Evolutionary conservation across 2,329 filamentous ascomycete genomes (phyloP).

Genomic region (Metarhizium rileyi): DNA sequence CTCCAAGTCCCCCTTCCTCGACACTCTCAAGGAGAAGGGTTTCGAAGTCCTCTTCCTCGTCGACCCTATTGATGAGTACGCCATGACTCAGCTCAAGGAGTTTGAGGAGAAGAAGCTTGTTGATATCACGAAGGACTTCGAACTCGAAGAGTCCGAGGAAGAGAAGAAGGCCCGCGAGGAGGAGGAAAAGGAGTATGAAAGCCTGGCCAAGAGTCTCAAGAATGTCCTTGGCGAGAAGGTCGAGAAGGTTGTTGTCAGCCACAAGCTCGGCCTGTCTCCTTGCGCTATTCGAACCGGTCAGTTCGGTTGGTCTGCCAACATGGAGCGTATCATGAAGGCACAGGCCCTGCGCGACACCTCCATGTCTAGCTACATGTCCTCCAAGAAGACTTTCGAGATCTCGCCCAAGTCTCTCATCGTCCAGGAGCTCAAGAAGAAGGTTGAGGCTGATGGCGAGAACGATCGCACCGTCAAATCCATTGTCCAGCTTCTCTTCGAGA

Average conservation of each 20-base stretch:
- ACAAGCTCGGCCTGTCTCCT: slow-evolving; percentile 91
- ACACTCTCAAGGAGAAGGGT: slow-evolving; percentile 96
- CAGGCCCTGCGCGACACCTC: slow-evolving; percentile 99
- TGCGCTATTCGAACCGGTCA: slow-evolving; percentile 99
- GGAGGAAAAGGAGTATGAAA: slow-evolving; percentile 98
- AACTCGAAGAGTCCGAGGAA: slow-evolving; percentile 99
- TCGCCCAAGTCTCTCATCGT: slow-evolving; percentile 97
- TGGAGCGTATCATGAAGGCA: slow-evolving; percentile 99
- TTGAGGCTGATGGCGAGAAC: slow-evolving; percentile 93
- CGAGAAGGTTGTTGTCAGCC: slow-evolving; percentile 98
- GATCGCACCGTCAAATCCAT: slow-evolving; percentile 99
- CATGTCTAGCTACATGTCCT: slow-evolving; percentile 99
- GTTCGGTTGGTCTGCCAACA: slow-evolving; percentile 99
- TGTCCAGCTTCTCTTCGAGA: slow-evolving; percentile 97
- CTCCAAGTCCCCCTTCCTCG: slow-evolving; percentile 95
- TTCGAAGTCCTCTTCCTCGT: slow-evolving; percentile 99
- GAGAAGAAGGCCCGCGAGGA: slow-evolving; percentile 94
- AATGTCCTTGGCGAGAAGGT: slow-evolving; percentile 99
- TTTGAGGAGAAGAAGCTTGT: slow-evolving; percentile 99
- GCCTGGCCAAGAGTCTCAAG: slow-evolving; percentile 93
- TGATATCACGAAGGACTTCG: slow-evolving; percentile 99
- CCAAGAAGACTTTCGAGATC: slow-evolving; percentile 99
- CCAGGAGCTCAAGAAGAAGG: slow-evolving; percentile 99
- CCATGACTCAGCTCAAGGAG: slow-evolving; percentile 99
- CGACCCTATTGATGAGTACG: slow-evolving; percentile 98